Conservation (phyloP, 768 basidiomycete genomes). For the Leccinellum rugosiceps region DNA sequence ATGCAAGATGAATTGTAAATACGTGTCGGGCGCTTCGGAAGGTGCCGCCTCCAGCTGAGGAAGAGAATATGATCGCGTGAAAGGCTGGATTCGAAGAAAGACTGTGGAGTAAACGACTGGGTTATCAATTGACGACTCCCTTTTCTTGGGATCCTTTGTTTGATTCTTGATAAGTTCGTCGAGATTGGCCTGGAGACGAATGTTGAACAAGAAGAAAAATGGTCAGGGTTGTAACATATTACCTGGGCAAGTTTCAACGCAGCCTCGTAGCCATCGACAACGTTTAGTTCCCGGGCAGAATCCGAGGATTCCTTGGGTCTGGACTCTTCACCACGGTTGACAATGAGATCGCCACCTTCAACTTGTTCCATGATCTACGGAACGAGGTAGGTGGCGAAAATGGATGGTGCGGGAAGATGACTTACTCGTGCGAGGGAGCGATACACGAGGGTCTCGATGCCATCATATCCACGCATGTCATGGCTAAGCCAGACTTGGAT, state of each 20-base stretch:
- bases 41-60: constrained; percentile 30
- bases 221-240: constrained; percentile 11
- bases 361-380: constrained; percentile 89
- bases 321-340: constrained; percentile 79
- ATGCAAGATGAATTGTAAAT: constrained; percentile 63
- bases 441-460: constrained; percentile 92
- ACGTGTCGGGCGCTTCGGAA: constrained; percentile 27
- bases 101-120: constrained; percentile 86
- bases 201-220: not conserved
- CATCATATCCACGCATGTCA: constrained; percentile 96
- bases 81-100: constrained; percentile 92
- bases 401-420: not conserved
- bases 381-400: constrained; percentile 4
- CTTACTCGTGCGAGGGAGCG: constrained; percentile 76
- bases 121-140: constrained; percentile 37
- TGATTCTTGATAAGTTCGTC: constrained; percentile 73
- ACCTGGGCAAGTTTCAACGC: constrained; percentile 86
- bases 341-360: constrained; percentile 86
- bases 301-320: constrained; percentile 55
- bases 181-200: constrained; percentile 58
- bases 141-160: constrained; percentile 30
- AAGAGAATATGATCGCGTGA: constrained; percentile 54
- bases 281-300: constrained; percentile 65
- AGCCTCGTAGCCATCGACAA: constrained; percentile 80
- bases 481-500: constrained; percentile 95